Conservation (phyloP, 164 flowering plant genomes). For the Nelumbo lutea region DNA sequence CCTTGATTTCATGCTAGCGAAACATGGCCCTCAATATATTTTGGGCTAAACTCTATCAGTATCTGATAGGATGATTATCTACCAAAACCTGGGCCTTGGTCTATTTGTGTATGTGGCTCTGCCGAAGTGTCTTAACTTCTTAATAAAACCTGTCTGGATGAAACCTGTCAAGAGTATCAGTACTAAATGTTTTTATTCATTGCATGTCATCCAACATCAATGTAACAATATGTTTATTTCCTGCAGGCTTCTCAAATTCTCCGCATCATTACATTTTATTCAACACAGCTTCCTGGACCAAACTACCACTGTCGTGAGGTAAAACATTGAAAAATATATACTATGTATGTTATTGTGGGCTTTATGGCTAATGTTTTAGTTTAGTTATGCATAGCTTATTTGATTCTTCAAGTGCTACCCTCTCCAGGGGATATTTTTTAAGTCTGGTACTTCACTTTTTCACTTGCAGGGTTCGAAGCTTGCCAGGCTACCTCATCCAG, state of each 20-base stretch:
- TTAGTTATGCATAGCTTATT: background rate
- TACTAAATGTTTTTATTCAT: background rate
- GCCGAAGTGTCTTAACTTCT: background rate
- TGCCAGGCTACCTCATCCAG: constrained; percentile 82
- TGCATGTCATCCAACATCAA: background rate
- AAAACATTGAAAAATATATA: background rate
- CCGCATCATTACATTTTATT: constrained; percentile 79
- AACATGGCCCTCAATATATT: too few relatives aligned
- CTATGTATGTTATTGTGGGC: background rate
- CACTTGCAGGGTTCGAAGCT: constrained; percentile 76
- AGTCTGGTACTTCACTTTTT: background rate
- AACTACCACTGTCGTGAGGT: constrained; percentile 99
- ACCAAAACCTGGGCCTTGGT: too few relatives aligned
- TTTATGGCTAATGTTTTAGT: background rate
- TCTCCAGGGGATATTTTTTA: background rate
- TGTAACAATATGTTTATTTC: background rate
- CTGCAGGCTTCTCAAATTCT: constrained; percentile 82
- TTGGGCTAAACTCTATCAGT: too few relatives aligned
- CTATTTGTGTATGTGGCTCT: too few relatives aligned
- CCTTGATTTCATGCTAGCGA: too few relatives aligned
- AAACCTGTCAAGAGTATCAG: background rate
- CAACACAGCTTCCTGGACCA: constrained; percentile 99
- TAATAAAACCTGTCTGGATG: background rate
- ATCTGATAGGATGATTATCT: too few relatives aligned
- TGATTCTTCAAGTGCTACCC: background rate